Base-by-base conservation (phyloP, 2,329 filamentous ascomycete species). In the Talaromyces albobiverticillius region DNA sequence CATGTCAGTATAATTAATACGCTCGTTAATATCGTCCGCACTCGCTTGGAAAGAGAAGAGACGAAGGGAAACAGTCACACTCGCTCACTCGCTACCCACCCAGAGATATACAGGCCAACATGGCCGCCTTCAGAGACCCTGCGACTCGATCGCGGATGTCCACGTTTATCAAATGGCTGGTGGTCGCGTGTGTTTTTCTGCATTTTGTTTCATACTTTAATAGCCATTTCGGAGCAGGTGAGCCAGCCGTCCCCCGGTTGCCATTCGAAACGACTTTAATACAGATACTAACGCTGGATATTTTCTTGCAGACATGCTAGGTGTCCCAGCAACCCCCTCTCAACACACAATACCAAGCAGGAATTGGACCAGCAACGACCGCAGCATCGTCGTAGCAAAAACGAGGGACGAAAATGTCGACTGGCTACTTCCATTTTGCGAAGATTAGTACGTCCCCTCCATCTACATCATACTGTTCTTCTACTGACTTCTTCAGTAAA, bases 81-180 rank as follows among this genome's bases (percentile, higher is more conserved):
- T 6, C 26, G 10, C 26, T 6, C 26, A 29, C 5, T 29, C 5
- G 26, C 26, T 10, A 29, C 22, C 22, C 25, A 25, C 29, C 53
- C 14, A n/a, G n/a, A n/a, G n/a, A n/a, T n/a, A n/a, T n/a, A n/a
- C n/a, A n/a, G n/a, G n/a, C n/a, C n/a, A n/a, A 13, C 23, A 55
- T 55, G 53, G 53, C 34, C 32, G 42, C 43, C 4, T 55, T 55
- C 16, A 45, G 53, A 50, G 53, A 55, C 40, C 53, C 51, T 20
- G 25, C 43, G 20, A 23, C 34, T 10, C 42, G 53, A 4, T 47
- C 47, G 26, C 47, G 53, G 14, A 31, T 55, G 11, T 55, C 53
- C 13, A 51, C 53, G 3, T n/a, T 55, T n/a, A 29, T 55, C 6
- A 55, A 55, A 23, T 55, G 34, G 13, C 25, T 55, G 9, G 43